phyloP scores from a whole-genome alignment of 805 yeast genomes.

The Kregervanrija delftensis region DNA sequence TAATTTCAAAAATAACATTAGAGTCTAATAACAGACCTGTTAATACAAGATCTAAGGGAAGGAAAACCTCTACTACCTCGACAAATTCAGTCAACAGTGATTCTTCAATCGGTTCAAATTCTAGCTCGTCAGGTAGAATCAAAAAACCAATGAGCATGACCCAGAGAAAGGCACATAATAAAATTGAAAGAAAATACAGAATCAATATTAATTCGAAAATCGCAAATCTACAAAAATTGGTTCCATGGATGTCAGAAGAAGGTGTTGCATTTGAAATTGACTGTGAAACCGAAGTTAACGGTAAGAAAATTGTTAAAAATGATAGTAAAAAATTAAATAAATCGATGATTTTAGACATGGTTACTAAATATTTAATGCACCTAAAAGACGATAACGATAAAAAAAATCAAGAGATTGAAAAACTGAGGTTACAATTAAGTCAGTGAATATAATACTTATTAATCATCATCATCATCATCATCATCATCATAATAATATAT shows the following conservation, averaged over 20 bases:
- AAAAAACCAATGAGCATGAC: conserved; percentile 25
- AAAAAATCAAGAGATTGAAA: conserved; percentile 8
- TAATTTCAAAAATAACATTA: too few relatives aligned
- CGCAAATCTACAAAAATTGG: conserved; percentile 57
- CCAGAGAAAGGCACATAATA: conserved; percentile 68
- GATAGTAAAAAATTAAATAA: conserved; percentile 46
- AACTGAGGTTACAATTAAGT: too few relatives aligned
- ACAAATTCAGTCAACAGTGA: too few relatives aligned
- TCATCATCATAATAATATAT: too few relatives aligned
- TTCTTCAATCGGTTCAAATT: too few relatives aligned
- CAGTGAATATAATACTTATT: too few relatives aligned
- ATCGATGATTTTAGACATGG: conserved; percentile 61
- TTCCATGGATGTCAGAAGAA: conserved; percentile 61
- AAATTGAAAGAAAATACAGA: conserved; percentile 64
- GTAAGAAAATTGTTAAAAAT: conserved; percentile 5
- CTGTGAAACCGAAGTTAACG: conserved; percentile 5
- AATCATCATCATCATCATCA: too few relatives aligned
- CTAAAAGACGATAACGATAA: conserved; percentile 44
- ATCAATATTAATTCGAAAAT: conserved; percentile 68
- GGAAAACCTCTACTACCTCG: too few relatives aligned
- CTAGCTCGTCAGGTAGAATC: conserved; percentile 7
- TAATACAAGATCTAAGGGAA: too few relatives aligned
- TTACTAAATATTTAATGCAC: conserved; percentile 51
- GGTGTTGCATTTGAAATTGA: conserved; percentile 60
- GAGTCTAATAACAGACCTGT: too few relatives aligned